Conservation (phyloP, 257 asterid species). For the Anisodus acutangulus region DNA sequence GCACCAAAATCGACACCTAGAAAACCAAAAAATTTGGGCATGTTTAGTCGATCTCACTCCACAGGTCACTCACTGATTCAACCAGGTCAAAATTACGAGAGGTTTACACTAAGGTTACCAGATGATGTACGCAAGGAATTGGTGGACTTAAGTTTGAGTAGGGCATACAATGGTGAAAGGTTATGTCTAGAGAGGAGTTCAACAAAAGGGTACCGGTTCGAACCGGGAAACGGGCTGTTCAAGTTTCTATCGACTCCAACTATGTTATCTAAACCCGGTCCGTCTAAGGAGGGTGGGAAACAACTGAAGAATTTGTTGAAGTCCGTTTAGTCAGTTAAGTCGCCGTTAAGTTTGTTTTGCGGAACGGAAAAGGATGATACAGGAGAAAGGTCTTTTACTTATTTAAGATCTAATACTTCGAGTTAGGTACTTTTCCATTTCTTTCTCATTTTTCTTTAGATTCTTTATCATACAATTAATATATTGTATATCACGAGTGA, state of each 20-base stretch:
- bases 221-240: slow-evolving; percentile 24
- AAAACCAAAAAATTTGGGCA: not conserved
- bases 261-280: slow-evolving; percentile 28
- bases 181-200: slow-evolving; percentile 39
- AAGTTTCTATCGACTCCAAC: slow-evolving; percentile 31
- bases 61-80: slow-evolving; percentile 46
- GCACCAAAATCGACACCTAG: slow-evolving; percentile 24
- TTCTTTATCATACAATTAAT: not conserved
- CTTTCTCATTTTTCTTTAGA: not conserved
- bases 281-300: slow-evolving; percentile 27
- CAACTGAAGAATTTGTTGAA: slow-evolving; percentile 31
- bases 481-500: slow-evolving; percentile 9
- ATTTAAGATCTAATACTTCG: slow-evolving; percentile 23
- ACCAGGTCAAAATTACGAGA: slow-evolving; percentile 35
- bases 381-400: slow-evolving; percentile 25
- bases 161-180: slow-evolving; percentile 32
- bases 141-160: slow-evolving; percentile 32
- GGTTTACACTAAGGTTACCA: slow-evolving; percentile 46
- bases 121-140: slow-evolving; percentile 37
- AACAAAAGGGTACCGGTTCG: slow-evolving; percentile 33
- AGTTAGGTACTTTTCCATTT: not conserved
- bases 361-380: not conserved
- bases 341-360: slow-evolving; percentile 16
- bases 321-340: slow-evolving; percentile 41
- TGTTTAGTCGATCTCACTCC: slow-evolving; percentile 40